These are phyloP conservation scores for Inonotus hispidus DNA, from an alignment of 1,284 basidiomycete species.

Conservation along the genomic window DNA sequence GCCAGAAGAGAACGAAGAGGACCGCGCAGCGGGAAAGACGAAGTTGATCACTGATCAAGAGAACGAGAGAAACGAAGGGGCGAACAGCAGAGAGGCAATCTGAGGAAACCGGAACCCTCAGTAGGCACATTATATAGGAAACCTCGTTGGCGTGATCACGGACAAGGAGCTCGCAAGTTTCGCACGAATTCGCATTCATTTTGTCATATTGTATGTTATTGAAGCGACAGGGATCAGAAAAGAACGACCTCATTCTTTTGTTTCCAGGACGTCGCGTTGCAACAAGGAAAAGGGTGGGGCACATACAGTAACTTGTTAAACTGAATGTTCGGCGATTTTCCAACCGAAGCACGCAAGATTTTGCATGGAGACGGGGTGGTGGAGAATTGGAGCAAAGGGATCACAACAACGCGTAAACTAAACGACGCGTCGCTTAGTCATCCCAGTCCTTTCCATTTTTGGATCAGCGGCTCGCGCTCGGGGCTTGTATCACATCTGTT, in stretches of 20 bases:
- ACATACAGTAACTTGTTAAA: constrained; percentile 16
- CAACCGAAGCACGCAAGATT: constrained; percentile 5
- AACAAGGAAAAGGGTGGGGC: constrained; percentile 20
- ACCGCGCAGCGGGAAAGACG: constrained; percentile 17
- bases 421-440: neutral
- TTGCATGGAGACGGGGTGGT: constrained; percentile 8
- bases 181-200: neutral
- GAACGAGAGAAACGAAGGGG: constrained; percentile 4
- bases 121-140: constrained; percentile 5
- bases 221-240: neutral
- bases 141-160: neutral
- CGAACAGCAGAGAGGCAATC: constrained; percentile 1
- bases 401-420: neutral
- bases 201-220: neutral
- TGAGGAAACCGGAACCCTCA: neutral
- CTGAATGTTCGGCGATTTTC: neutral
- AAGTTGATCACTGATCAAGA: constrained; percentile 22
- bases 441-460: neutral
- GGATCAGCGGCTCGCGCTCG: too few species aligned
- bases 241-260: neutral
- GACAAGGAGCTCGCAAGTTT: neutral
- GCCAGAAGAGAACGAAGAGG: constrained; percentile 20
- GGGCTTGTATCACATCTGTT: too few species aligned
- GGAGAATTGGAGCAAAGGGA: neutral
- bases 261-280: neutral